Conservation (phyloP, 495 filamentous ascomycete genomes). For the Lophiotrema nucula region DNA sequence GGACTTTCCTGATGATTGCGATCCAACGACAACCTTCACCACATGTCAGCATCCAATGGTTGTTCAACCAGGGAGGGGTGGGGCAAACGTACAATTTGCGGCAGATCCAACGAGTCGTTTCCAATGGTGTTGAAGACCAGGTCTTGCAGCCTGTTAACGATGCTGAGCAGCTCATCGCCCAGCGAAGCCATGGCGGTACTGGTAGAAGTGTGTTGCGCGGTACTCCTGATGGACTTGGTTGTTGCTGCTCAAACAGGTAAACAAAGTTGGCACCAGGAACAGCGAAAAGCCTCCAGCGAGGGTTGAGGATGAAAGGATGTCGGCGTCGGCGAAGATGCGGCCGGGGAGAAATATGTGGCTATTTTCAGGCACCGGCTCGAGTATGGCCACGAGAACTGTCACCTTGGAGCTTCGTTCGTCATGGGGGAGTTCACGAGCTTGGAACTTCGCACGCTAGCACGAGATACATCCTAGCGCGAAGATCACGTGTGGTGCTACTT, state of each 20-base stretch:
- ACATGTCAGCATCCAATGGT: constrained; percentile 14
- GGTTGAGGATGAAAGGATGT: neutral
- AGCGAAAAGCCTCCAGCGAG: neutral
- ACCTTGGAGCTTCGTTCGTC: neutral
- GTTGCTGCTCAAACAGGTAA: constrained; percentile 13
- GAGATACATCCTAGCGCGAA: too few relatives aligned
- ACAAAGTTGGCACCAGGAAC: constrained; percentile 8
- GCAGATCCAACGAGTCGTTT: constrained; percentile 94
- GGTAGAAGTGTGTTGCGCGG: constrained; percentile 1
- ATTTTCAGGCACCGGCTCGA: neutral
- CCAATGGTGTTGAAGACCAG: constrained; percentile 99
- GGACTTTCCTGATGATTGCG: constrained; percentile 98
- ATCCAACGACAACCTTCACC: constrained; percentile 89
- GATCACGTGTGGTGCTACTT: too few relatives aligned
- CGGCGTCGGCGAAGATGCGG: neutral
- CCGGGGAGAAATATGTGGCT: neutral
- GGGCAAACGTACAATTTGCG: constrained; percentile 81
- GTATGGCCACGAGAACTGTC: neutral
- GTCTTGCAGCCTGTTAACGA: constrained; percentile 96
- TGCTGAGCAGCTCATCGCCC: constrained; percentile 87
- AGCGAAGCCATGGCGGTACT: constrained; percentile 60
- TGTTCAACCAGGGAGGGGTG: neutral
- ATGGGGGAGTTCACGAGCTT: neutral
- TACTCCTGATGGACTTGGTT: constrained; percentile 18
- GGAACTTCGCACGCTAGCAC: constrained; percentile 9